phyloP scores from a whole-genome alignment of 176 grass and related monocot species.

The Phragmites australis region DNA sequence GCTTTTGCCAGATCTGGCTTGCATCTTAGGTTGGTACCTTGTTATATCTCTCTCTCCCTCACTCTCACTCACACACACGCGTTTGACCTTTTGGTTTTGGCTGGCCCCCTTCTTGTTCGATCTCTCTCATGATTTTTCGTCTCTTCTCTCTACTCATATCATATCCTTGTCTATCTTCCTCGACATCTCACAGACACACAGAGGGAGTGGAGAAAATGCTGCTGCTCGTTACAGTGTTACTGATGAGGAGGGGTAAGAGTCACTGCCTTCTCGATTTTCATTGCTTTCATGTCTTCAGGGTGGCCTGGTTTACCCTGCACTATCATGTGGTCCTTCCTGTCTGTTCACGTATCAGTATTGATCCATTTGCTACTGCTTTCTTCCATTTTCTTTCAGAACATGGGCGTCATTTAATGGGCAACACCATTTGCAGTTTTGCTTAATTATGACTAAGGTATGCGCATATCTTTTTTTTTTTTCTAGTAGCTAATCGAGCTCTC shows the following conservation, averaged over 20 bases:
- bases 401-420: background rate
- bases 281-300: constrained; percentile 14
- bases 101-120: background rate
- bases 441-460: constrained; percentile 19
- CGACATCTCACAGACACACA: background rate
- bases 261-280: background rate
- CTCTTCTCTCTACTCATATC: constrained; percentile 3
- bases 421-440: background rate
- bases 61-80: background rate
- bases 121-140: background rate
- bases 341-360: background rate
- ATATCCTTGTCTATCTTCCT: background rate
- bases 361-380: background rate
- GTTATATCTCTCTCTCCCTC: background rate
- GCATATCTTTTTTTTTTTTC: background rate
- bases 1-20: constrained; percentile 39
- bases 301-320: background rate
- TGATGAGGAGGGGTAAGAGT: constrained; percentile 4
- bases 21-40: constrained; percentile 10
- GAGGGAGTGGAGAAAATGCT: background rate
- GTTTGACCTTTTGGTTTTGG: background rate
- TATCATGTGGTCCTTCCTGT: background rate
- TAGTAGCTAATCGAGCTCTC: background rate
- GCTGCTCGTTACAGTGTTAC: background rate
- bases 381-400: background rate